Conservation (phyloP, 164 flowering plant species). For the Nelumbo lutea region DNA sequence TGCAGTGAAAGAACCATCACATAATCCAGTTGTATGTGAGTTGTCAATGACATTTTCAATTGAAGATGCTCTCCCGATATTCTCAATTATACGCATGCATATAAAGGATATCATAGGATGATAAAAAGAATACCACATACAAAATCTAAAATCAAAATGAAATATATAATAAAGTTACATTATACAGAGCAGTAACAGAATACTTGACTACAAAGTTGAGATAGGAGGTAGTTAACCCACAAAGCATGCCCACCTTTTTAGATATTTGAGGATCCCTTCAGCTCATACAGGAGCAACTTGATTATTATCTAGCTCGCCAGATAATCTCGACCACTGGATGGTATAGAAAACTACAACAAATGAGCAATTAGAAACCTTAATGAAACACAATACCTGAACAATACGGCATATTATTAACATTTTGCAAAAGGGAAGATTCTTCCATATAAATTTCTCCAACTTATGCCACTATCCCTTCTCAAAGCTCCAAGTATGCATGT, state of each 20-base stretch:
- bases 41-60: no score
- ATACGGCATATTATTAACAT: constrained; percentile 3
- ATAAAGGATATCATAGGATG: no score
- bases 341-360: constrained; percentile 4
- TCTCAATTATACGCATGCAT: no score
- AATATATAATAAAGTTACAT: no score
- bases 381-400: constrained; percentile 8
- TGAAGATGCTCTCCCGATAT: no score
- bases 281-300: constrained; percentile 24
- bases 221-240: constrained; percentile 18
- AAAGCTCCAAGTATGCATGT: not conserved
- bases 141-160: no score
- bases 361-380: constrained; percentile 8
- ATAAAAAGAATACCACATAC: no score
- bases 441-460: not conserved
- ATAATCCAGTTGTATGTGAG: no score
- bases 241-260: constrained; percentile 29
- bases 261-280: constrained; percentile 17
- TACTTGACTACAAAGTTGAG: constrained; percentile 47
- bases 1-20: no score
- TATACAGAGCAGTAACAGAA: constrained; percentile 21
- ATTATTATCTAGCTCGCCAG: constrained; percentile 10
- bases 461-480: constrained; percentile 3
- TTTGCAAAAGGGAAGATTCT: not conserved
- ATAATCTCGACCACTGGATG: constrained; percentile 15